Percentiles rank a stretch among this genome's conserved stretches.
Evolutionary conservation across 331 rosid species (phyloP).

Genomic region (Spiraea crenata): DNA sequence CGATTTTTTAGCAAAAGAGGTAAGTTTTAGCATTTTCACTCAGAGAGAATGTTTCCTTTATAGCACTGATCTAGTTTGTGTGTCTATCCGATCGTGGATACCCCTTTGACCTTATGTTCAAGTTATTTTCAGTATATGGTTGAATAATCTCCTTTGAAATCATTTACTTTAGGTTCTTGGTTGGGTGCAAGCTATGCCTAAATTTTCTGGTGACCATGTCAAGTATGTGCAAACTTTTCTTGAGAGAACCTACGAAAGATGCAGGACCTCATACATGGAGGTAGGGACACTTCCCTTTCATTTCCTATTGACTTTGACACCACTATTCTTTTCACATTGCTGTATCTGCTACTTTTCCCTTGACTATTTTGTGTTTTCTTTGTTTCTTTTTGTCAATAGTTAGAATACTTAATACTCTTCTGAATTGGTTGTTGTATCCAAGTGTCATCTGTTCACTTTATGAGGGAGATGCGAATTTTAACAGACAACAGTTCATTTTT

Average conservation of each 20-base stretch:
- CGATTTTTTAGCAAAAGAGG: slow-evolving; percentile 94
- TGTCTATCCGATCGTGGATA: slow-evolving; percentile 11
- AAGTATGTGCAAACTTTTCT: slow-evolving; percentile 94
- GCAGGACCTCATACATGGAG: slow-evolving; percentile 98
- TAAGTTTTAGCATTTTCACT: slow-evolving; percentile 31
- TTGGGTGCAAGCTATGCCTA: slow-evolving; percentile 99
- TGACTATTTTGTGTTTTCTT: neutral
- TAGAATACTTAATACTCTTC: neutral
- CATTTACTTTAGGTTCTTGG: slow-evolving; percentile 74
- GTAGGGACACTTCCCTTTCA: slow-evolving; percentile 34
- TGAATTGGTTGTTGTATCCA: neutral
- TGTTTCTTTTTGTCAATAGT: slow-evolving; percentile 1
- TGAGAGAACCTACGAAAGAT: slow-evolving; percentile 96
- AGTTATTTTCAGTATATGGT: slow-evolving; percentile 15
- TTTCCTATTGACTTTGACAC: neutral
- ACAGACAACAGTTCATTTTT: no score
- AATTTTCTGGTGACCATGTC: slow-evolving; percentile 85
- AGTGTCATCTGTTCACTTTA: neutral
- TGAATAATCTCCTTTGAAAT: slow-evolving; percentile 16
- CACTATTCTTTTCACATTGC: neutral
- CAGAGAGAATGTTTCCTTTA: neutral
- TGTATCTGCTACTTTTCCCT: neutral
- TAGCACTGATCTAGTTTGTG: neutral
- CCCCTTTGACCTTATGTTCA: slow-evolving; percentile 16
- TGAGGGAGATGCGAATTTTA: neutral